A percentile compares a stretch with the other conserved stretches of the same genome.
These are phyloP conservation scores for Hypoxylon rubiginosum DNA, from an alignment of 2,329 filamentous ascomycete species.

Conservation along the genomic window DNA sequence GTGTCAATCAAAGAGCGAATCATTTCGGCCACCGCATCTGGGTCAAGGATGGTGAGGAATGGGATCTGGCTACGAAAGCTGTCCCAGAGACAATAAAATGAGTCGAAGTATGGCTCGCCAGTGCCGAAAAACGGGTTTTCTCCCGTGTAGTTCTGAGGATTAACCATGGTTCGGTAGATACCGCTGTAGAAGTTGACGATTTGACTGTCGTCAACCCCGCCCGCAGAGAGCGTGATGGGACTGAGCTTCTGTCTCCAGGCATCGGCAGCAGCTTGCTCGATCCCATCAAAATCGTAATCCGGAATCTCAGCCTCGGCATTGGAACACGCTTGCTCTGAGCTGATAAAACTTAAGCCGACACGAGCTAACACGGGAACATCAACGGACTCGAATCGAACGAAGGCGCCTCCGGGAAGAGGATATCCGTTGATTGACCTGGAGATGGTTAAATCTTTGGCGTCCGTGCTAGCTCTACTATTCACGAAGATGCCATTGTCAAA, in stretches of 20 bases:
- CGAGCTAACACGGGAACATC: constrained; percentile 70
- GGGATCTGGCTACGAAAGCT: constrained; percentile 77
- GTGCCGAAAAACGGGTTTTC: constrained; percentile 78
- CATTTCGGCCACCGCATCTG: constrained; percentile 73
- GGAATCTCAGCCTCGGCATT: constrained; percentile 80
- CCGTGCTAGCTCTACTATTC: constrained; percentile 66
- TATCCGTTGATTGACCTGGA: constrained; percentile 66
- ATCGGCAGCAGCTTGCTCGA: constrained; percentile 64
- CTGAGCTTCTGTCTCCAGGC: constrained; percentile 74
- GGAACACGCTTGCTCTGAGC: constrained; percentile 72
- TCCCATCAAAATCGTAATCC: constrained; percentile 71
- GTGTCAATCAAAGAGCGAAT: constrained; percentile 79
- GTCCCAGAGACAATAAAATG: constrained; percentile 84
- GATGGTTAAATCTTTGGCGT: constrained; percentile 62
- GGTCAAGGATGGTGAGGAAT: constrained; percentile 77
- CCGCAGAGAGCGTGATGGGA: constrained; percentile 67
- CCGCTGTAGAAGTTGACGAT: constrained; percentile 78
- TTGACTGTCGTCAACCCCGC: constrained; percentile 64
- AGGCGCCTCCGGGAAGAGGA: constrained; percentile 72
- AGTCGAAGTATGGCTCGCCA: constrained; percentile 79
- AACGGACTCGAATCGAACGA: constrained; percentile 69
- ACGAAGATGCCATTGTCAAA: constrained; percentile 73
- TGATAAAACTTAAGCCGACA: constrained; percentile 79
- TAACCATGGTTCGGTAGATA: constrained; percentile 79
- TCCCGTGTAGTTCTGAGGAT: constrained; percentile 79